Evolutionary conservation across 306 rosid species (phyloP).

Genomic region (Canavalia gladiata): DNA sequence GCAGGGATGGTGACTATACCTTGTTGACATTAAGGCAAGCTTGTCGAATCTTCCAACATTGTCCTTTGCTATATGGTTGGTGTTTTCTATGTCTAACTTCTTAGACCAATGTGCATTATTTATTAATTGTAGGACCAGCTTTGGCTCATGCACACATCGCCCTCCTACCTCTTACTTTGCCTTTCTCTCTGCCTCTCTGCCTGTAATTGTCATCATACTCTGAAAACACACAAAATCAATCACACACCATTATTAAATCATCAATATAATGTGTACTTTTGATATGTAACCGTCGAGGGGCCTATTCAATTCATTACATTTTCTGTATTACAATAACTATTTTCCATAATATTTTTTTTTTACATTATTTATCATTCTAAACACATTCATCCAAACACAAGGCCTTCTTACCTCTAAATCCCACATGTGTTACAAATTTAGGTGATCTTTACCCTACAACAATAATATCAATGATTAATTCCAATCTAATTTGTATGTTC

Average conservation of each 20-base stretch:
- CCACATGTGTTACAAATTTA: neutral
- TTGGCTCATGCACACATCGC: conserved; percentile 1
- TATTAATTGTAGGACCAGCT: conserved; percentile 51
- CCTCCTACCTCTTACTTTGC: conserved; percentile 16
- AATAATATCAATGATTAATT: neutral
- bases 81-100: conserved; percentile 15
- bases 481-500: neutral
- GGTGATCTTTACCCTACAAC: neutral
- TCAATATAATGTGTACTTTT: conserved; percentile 31
- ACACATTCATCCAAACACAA: neutral
- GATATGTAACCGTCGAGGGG: conserved; percentile 36
- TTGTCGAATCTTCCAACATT: conserved; percentile 49
- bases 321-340: neutral
- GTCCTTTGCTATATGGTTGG: conserved; percentile 37
- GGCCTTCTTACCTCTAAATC: neutral
- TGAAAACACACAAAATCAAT: conserved; percentile 33
- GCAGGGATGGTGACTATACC: conserved; percentile 34
- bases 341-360: neutral
- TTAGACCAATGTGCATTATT: conserved; percentile 43
- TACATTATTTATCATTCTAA: neutral
- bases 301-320: conserved; percentile 29
- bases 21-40: conserved; percentile 43
- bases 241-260: conserved; percentile 29
- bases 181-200: neutral
- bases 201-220: conserved; percentile 46